Conservation (phyloP, 192 early-diverging fungal species). For the Martensiomyces pterosporus region DNA sequence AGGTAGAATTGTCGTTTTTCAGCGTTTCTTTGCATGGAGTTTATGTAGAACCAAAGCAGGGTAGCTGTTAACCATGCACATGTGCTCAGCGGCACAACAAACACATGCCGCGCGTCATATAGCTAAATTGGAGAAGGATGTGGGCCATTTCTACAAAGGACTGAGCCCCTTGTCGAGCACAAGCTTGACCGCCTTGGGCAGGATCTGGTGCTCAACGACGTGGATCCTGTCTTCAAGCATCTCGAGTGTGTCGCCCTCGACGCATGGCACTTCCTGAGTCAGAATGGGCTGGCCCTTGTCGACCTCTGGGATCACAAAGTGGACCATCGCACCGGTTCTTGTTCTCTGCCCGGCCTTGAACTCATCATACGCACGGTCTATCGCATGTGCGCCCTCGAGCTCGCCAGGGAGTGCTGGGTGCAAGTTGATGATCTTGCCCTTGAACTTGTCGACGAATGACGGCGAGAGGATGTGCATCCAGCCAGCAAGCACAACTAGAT, state of each 20-base stretch:
- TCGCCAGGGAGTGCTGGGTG: conserved; percentile 95
- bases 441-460: conserved; percentile 72
- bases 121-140: too few relatives aligned
- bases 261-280: conserved; percentile 72
- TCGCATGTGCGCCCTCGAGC: conserved; percentile 96
- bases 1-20: background rate
- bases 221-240: conserved; percentile 89
- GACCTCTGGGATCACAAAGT: conserved; percentile 93
- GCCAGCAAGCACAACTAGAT: conserved; percentile 90
- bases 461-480: conserved; percentile 98
- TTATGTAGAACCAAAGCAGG: background rate
- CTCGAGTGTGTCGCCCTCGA: conserved; percentile 70
- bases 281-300: conserved; percentile 91
- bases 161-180: conserved; percentile 14
- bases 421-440: conserved; percentile 81
- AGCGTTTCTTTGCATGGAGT: too few relatives aligned
- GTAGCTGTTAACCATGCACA: background rate
- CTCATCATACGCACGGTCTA: conserved; percentile 90
- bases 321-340: conserved; percentile 85
- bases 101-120: too few relatives aligned
- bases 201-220: conserved; percentile 76
- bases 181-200: conserved; percentile 69
- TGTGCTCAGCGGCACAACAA: too few relatives aligned
- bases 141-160: too few relatives aligned
- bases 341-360: conserved; percentile 69